These are phyloP conservation scores for Boletus sp. DNA, from an alignment of 768 basidiomycete genomes.

Conservation along the genomic window DNA sequence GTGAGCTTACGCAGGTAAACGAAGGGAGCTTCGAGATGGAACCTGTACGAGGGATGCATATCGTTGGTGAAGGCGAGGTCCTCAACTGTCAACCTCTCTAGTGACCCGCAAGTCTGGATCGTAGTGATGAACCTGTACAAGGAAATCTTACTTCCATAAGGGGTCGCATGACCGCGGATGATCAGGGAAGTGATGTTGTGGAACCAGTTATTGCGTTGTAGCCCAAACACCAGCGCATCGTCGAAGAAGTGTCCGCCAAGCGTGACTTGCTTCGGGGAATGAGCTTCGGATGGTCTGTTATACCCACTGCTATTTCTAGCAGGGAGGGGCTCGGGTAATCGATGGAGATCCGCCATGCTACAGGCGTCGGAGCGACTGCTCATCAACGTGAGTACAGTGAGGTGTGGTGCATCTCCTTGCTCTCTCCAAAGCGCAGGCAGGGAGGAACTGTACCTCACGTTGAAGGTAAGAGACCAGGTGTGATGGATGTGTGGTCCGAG, in stretches of 20 bases:
- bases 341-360: background rate
- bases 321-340: background rate
- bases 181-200: constrained; percentile 1
- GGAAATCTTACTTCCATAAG: background rate
- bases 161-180: background rate
- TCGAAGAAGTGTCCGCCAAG: background rate
- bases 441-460: background rate
- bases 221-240: background rate
- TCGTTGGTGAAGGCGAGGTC: constrained; percentile 5
- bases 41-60: background rate
- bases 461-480: constrained; percentile 2
- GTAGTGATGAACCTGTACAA: background rate
- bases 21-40: constrained; percentile 2
- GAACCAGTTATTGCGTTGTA: constrained; percentile 2
- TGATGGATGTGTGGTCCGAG: background rate
- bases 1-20: constrained; percentile 1
- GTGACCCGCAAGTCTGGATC: background rate
- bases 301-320: background rate
- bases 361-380: background rate
- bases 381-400: background rate
- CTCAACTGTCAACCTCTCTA: constrained; percentile 5
- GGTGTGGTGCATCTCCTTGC: background rate
- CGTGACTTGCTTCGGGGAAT: background rate
- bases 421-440: constrained; percentile 7
- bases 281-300: background rate